Conservation (phyloP, 805 yeast genomes). For the Diddensiella transvaalensis region DNA sequence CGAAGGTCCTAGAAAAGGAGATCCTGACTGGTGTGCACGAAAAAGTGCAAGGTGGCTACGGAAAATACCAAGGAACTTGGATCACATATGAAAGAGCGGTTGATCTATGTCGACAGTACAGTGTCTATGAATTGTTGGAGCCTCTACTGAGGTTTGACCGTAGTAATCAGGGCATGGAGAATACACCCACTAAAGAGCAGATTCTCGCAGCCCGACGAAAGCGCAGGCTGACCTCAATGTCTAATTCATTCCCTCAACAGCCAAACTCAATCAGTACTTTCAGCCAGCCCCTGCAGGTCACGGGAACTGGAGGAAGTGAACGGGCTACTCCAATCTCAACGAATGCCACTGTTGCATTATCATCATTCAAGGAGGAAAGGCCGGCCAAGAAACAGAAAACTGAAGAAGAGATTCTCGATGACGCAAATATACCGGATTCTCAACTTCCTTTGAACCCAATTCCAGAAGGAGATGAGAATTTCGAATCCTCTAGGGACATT, state of each 20-base stretch:
- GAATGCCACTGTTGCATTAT: slow-evolving; percentile 23
- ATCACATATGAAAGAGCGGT: slow-evolving; percentile 59
- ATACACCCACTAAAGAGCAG: slow-evolving; percentile 50
- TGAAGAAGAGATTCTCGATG: slow-evolving; percentile 21
- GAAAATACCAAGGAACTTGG: slow-evolving; percentile 78
- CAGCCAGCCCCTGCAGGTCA: slow-evolving; percentile 21
- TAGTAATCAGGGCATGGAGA: slow-evolving; percentile 33
- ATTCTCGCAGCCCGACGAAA: slow-evolving; percentile 40
- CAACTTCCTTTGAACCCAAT: slow-evolving; percentile 44
- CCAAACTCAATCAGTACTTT: slow-evolving; percentile 10
- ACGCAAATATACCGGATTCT: slow-evolving; percentile 19
- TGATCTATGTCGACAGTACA: slow-evolving; percentile 57
- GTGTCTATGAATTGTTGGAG: slow-evolving; percentile 48
- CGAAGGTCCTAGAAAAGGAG: slow-evolving; percentile 61
- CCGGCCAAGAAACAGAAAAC: neutral
- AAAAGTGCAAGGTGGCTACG: slow-evolving; percentile 70
- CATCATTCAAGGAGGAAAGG: slow-evolving; percentile 17
- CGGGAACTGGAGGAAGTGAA: slow-evolving; percentile 9
- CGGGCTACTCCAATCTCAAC: slow-evolving; percentile 21
- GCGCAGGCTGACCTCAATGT: slow-evolving; percentile 5
- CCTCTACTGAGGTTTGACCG: slow-evolving; percentile 49
- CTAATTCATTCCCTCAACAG: neutral
- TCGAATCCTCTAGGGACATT: slow-evolving; percentile 41
- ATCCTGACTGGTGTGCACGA: slow-evolving; percentile 63
- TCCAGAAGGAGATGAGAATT: slow-evolving; percentile 21